phyloP scores from a whole-genome alignment of 805 yeast species.

The Cyberlindnera samutprakarnensis region DNA sequence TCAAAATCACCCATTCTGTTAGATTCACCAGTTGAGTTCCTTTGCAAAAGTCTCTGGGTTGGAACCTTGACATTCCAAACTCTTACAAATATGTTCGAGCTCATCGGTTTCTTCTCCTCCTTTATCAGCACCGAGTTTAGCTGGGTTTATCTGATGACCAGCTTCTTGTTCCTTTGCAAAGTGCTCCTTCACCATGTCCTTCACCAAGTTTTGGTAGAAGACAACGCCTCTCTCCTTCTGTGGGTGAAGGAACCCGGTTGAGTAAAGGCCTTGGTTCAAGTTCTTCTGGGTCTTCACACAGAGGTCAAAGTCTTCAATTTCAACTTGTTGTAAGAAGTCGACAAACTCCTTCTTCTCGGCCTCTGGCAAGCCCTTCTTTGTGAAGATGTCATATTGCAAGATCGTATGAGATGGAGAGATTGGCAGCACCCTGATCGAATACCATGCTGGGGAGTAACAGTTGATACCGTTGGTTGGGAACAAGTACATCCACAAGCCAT shows the following conservation, averaged over 20 bases:
- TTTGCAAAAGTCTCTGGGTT: slow-evolving; percentile 28
- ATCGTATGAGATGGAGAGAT: slow-evolving; percentile 45
- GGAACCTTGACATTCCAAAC: slow-evolving; percentile 42
- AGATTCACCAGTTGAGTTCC: slow-evolving; percentile 18
- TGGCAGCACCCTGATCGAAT: slow-evolving; percentile 53
- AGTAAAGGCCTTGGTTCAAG: slow-evolving; percentile 52
- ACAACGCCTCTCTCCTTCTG: slow-evolving; percentile 51
- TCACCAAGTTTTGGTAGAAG: slow-evolving; percentile 46
- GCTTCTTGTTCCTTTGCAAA: slow-evolving; percentile 35
- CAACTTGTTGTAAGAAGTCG: slow-evolving; percentile 55
- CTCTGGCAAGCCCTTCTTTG: slow-evolving; percentile 49
- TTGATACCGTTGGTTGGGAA: slow-evolving; percentile 56
- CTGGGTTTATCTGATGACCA: slow-evolving; percentile 46
- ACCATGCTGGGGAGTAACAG: slow-evolving; percentile 64
- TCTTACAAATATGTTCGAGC: slow-evolving; percentile 41
- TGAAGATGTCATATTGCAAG: slow-evolving; percentile 52
- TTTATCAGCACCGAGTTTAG: slow-evolving; percentile 30
- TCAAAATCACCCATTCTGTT: too few relatives aligned
- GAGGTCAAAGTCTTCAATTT: slow-evolving; percentile 52
- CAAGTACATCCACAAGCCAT: slow-evolving; percentile 56
- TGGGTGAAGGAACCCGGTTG: slow-evolving; percentile 54
- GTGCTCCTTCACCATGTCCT: slow-evolving; percentile 52
- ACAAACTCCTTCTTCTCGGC: slow-evolving; percentile 52
- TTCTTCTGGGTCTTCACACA: slow-evolving; percentile 55
- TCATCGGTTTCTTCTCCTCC: slow-evolving; percentile 38